Evolutionary conservation across 441 rosid genomes (phyloP), one percentile per base, ranked within the genome.

Genomic region (Kokia cookei): DNA sequence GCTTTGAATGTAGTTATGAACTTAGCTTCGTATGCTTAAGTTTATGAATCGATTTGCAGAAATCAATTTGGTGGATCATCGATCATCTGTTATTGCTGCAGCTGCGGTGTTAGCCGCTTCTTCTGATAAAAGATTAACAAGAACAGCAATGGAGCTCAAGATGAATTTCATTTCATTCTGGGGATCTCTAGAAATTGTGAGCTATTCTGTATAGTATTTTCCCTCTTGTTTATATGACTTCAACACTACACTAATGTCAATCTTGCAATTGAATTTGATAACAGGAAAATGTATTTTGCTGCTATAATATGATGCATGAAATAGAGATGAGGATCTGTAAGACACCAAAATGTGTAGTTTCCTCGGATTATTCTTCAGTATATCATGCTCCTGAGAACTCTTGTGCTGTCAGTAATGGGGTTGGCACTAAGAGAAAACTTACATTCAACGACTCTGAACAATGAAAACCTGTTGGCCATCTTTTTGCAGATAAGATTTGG

Each of bases 31-130:
- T 67, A 26, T 22, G 37, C 0, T 61, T 2, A 51, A 35, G 40
- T 64, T 58, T 65, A 26, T 8, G 40, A 66, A 43, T 62, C 12
- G 37, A 29, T 42, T 17, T 72, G 13, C 86, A 94, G 97, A 85
- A 85, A 85, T 86, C 45, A 87, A 84, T 63, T 78, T 87, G 83
- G 77, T 86, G 77, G 86, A 90, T 76, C 74, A 83, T 87, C 87
- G 89, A 61, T 93, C 97, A 22, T 94, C 93, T 12, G 47, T 80
- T 35, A 79, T 94, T 65, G 95, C 97, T 19, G 92, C 89, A 24
- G 97, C 97, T 26, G 90, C 97, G 73, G 88, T 76, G 29, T 54
- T 94, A 70, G 91, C 93, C 17, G 91, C 90, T 73, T 80, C 90
- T 71, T 80, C 89, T 27, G 76, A 78, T 82, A 69, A 19, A 71